Percentiles rank a stretch among this genome's conserved stretches.
Evolutionary conservation across 2,329 filamentous ascomycete genomes (phyloP).

Genomic region (Hypoxylon sp.): DNA sequence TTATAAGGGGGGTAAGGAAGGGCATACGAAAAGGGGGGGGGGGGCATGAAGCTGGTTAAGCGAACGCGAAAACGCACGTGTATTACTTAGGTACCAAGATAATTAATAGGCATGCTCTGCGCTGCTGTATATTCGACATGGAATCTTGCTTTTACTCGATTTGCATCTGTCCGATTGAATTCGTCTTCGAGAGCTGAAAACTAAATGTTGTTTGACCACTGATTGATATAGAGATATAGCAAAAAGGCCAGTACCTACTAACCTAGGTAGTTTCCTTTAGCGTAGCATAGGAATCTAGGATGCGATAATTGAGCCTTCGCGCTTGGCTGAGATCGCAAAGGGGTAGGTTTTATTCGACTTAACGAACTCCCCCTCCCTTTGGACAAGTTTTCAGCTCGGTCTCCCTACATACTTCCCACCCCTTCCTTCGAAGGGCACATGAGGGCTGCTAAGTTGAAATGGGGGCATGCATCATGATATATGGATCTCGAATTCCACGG

Average conservation of each 20-base stretch:
- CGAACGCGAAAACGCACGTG: slow-evolving; percentile 12
- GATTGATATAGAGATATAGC: too few species aligned
- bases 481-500: slow-evolving; percentile 18
- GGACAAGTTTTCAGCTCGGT: too few species aligned
- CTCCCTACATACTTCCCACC: slow-evolving; percentile 22
- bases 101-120: too few species aligned
- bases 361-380: neutral
- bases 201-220: too few species aligned
- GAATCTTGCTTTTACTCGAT: too few species aligned
- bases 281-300: slow-evolving; percentile 9
- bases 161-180: too few species aligned
- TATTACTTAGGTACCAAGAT: too few species aligned
- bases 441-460: neutral
- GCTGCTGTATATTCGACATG: too few species aligned
- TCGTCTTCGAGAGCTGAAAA: too few species aligned
- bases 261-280: neutral
- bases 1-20: neutral
- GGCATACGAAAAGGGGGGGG: neutral
- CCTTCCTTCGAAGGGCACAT: neutral
- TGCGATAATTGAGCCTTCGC: slow-evolving; percentile 23
- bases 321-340: slow-evolving; percentile 9
- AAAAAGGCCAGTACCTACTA: too few species aligned
- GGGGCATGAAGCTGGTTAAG: neutral
- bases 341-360: neutral
- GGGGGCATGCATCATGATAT: slow-evolving; percentile 3